Conservation (phyloP, 495 filamentous ascomycete genomes). For the Geopyxis carbonaria region DNA sequence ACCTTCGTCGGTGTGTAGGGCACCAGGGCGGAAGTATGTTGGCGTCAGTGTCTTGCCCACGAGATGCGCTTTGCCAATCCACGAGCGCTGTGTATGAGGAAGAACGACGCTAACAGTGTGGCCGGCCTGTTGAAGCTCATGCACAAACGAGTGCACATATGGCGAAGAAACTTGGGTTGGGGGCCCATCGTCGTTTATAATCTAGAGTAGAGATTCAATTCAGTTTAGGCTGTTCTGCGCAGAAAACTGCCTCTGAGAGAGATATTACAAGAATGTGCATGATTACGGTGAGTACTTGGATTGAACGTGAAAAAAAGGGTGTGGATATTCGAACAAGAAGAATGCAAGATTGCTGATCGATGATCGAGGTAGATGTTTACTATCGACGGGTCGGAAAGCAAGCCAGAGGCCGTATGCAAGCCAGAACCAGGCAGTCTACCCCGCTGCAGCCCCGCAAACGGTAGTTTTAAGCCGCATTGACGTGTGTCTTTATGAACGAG, state of each 20-base stretch:
- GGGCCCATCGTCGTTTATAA: conserved; percentile 90
- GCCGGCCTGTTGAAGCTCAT: conserved; percentile 55
- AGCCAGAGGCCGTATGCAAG: too few relatives aligned
- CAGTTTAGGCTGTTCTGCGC: too few relatives aligned
- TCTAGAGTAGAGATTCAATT: conserved; percentile 31
- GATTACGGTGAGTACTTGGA: neutral
- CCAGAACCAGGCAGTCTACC: too few relatives aligned
- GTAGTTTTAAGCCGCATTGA: too few relatives aligned
- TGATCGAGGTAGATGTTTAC: neutral
- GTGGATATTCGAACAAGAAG: neutral
- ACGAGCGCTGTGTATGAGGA: conserved; percentile 80
- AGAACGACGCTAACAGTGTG: conserved; percentile 79
- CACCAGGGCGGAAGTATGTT: conserved; percentile 65
- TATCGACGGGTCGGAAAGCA: neutral
- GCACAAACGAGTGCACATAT: conserved; percentile 75
- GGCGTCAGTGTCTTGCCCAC: conserved; percentile 71
- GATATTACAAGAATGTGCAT: conserved; percentile 1
- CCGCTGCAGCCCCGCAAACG: too few relatives aligned
- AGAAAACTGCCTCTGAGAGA: neutral
- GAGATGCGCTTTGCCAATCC: conserved; percentile 96
- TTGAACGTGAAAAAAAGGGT: neutral
- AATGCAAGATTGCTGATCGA: neutral
- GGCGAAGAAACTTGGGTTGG: conserved; percentile 81
- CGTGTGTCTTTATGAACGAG: too few relatives aligned
- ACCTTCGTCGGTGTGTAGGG: conserved; percentile 48